Evolutionary conservation across 768 basidiomycete species (phyloP), one percentile per base, ranked within the genome.

Genomic region (Hysterangium stoloniferum): DNA sequence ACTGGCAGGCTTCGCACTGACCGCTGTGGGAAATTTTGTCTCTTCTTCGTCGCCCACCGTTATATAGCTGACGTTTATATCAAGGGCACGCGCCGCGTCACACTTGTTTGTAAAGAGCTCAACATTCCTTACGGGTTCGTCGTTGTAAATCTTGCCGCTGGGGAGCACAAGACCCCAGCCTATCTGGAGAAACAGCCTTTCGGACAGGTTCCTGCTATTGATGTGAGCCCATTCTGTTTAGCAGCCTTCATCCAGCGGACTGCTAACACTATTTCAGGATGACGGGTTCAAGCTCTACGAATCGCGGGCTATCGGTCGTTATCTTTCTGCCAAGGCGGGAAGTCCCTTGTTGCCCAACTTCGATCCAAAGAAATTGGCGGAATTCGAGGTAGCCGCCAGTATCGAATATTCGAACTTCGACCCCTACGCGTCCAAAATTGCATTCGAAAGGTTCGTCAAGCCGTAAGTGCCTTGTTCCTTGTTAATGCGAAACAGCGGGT

Each of bases 221-320:
- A 60, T 19, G 62, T 59, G 28, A 59, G 53, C 12, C 15, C 27
- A 6, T 13, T 11, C 25, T 6, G 8, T 13, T n/a, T 43, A 34
- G 15, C 15, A n/a, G 28, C 15, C 4, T 7, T 36, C 13, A 11
- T 25, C 9, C 6, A 33, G 33, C 1, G 15, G 17, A 6, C 12
- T 13, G 43, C 27, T 25, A 19, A 6, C 20, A 22, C 7, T n/a
- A 4, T 27, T 57, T 20, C 58, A 79, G 45, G 81, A 84, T 22
- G 80, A 79, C 34, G 82, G 80, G 4, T 77, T 82, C 62, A 66
- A 74, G 49, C 56, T 87, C 24, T 84, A 72, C 61, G 81, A 83
- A 58, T 74, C 73, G 34, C 76, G 80, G 12, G 81, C 81, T 1
- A 82, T 85, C 54, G 62, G 59, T 32, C 73, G 77, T 12, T 86